A percentile compares a stretch with the other conserved stretches of the same genome.
These are phyloP conservation scores for Dalechampia spathulata DNA, from an alignment of 441 rosid species.

Conservation along the genomic window DNA sequence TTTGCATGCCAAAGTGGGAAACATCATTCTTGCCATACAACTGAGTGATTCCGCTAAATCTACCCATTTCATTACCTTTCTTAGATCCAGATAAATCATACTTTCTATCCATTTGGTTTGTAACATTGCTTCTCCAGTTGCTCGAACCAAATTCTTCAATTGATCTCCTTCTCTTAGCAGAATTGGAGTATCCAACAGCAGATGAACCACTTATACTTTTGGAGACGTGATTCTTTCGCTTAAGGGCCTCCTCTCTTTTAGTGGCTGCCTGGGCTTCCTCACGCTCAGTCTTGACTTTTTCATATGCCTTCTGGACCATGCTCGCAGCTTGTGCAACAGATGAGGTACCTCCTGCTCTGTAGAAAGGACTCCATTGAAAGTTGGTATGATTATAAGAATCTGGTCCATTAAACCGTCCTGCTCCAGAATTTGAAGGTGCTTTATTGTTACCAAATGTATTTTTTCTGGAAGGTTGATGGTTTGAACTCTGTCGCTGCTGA, in stretches of 20 bases:
- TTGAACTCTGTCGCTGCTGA: conserved; percentile 18
- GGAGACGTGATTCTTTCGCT: conserved; percentile 27
- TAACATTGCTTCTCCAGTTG: conserved; percentile 14
- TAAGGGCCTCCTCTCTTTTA: conserved; percentile 30
- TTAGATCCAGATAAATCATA: conserved; percentile 21
- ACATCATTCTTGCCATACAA: conserved; percentile 25
- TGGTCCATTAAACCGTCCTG: conserved; percentile 9
- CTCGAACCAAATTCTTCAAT: conserved; percentile 25
- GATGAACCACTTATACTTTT: conserved; percentile 32
- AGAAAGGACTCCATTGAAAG: conserved; percentile 30
- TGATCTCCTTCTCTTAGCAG: conserved; percentile 35
- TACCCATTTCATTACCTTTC: conserved; percentile 20
- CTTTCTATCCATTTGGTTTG: conserved; percentile 24
- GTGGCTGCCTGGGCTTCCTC: conserved; percentile 36
- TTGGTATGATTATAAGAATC: conserved; percentile 14
- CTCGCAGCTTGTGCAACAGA: conserved; percentile 31
- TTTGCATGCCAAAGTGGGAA: conserved; percentile 26
- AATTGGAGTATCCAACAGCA: conserved; percentile 21
- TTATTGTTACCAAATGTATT: conserved; percentile 15
- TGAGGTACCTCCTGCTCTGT: conserved; percentile 21
- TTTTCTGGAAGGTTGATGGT: conserved; percentile 18
- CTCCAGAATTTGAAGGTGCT: conserved; percentile 6
- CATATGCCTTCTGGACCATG: conserved; percentile 34
- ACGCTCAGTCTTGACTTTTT: conserved; percentile 29
- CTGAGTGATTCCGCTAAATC: conserved; percentile 32